Conservation (phyloP, 2,329 filamentous ascomycete genomes). For the Colletotrichum karsti region DNA sequence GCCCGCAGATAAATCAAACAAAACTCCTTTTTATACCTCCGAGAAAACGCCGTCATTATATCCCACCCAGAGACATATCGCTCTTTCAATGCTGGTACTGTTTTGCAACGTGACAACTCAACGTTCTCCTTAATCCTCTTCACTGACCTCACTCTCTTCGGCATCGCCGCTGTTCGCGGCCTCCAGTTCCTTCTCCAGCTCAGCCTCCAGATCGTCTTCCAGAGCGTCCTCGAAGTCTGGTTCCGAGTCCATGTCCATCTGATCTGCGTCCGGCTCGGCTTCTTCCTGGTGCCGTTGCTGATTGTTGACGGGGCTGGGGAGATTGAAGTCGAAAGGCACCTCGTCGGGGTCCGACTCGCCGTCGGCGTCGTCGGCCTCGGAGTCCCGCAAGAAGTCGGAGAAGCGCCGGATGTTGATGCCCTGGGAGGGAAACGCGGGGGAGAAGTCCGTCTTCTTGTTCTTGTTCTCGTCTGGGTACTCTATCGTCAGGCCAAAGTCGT, state of each 20-base stretch:
- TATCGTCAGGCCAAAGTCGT: slow-evolving; percentile 64
- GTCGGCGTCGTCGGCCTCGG: slow-evolving; percentile 55
- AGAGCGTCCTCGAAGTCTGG: slow-evolving; percentile 47
- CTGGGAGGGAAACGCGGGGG: slow-evolving; percentile 54
- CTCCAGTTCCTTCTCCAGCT: slow-evolving; percentile 64
- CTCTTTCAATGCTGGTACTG: neutral
- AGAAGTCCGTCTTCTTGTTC: slow-evolving; percentile 51
- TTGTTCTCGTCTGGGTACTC: slow-evolving; percentile 63
- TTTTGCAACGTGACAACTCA: neutral
- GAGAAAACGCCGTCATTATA: slow-evolving; percentile 22
- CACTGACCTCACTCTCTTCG: slow-evolving; percentile 73
- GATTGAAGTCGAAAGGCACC: slow-evolving; percentile 54
- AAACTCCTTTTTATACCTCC: slow-evolving; percentile 14
- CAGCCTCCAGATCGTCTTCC: slow-evolving; percentile 64
- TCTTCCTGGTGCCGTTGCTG: slow-evolving; percentile 36
- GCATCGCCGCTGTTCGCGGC: slow-evolving; percentile 50
- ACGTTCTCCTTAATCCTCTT: slow-evolving; percentile 61
- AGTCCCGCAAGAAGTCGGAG: slow-evolving; percentile 60
- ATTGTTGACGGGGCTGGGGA: slow-evolving; percentile 62
- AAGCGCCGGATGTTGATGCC: slow-evolving; percentile 52
- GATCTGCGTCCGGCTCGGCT: slow-evolving; percentile 32
- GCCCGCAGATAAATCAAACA: neutral
- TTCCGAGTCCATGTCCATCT: slow-evolving; percentile 36
- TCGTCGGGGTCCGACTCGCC: slow-evolving; percentile 58
- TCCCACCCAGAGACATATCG: neutral